A percentile compares a stretch with the other conserved stretches of the same genome.
These are phyloP conservation scores for Purpureocillium lavendulum DNA, from an alignment of 2,329 filamentous ascomycete genomes.

Conservation along the genomic window DNA sequence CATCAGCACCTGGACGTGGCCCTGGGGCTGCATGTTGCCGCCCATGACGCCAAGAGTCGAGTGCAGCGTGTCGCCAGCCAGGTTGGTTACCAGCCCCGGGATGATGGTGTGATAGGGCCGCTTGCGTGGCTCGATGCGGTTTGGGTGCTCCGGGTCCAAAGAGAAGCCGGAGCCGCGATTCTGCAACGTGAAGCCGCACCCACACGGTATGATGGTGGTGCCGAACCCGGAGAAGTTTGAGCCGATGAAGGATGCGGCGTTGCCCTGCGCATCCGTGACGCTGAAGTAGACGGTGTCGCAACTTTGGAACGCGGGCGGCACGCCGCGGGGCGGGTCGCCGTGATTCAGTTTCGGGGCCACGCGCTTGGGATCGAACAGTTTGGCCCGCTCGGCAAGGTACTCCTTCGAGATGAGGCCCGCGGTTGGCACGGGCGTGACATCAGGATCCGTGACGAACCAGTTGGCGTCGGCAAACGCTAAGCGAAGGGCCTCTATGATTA, in stretches of 20 bases:
- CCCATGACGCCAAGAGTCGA: conserved; percentile 95
- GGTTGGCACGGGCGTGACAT: conserved; percentile 59
- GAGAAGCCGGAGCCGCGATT: conserved; percentile 87
- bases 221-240: conserved; percentile 89
- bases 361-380: conserved; percentile 48
- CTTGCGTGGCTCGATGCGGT: conserved; percentile 72
- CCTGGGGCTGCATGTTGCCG: conserved; percentile 97
- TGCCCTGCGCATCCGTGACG: conserved; percentile 71
- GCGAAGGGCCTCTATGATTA: conserved; percentile 77
- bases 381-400: conserved; percentile 66
- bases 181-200: conserved; percentile 88
- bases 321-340: conserved; percentile 43
- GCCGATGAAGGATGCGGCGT: conserved; percentile 95
- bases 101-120: conserved; percentile 98
- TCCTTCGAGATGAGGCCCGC: conserved; percentile 58
- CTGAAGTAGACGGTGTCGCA: conserved; percentile 95
- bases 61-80: conserved; percentile 64
- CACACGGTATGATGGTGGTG: conserved; percentile 73
- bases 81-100: conserved; percentile 78
- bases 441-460: conserved; percentile 87
- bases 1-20: conserved; percentile 85
- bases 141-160: conserved; percentile 64
- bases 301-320: conserved; percentile 68
- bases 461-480: conserved; percentile 83
- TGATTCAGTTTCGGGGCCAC: conserved; percentile 55